phyloP scores from a whole-genome alignment of 2,329 filamentous ascomycete genomes.

The Fusarium lateritium region DNA sequence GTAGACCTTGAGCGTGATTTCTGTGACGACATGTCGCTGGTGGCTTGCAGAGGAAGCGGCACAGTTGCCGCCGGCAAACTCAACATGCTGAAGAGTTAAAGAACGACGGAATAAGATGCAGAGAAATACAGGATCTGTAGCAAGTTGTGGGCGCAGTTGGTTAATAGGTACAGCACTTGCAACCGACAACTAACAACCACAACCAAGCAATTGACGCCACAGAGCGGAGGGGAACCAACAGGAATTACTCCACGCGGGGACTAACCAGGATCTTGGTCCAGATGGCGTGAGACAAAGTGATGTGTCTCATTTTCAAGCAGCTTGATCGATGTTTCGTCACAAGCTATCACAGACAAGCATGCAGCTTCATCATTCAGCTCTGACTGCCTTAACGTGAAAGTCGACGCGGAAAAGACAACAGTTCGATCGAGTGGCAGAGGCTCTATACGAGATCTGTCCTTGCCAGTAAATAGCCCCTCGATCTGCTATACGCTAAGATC shows the following conservation, averaged over 20 bases:
- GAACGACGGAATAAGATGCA: not conserved
- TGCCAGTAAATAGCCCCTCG: no score
- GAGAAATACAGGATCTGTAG: not conserved
- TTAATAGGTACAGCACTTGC: not conserved
- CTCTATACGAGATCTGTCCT: not conserved
- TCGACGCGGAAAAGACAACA: no score
- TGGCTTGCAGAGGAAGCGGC: not conserved
- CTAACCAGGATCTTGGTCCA: not conserved
- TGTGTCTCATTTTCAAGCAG: slow-evolving; percentile 3
- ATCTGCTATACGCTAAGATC: no score
- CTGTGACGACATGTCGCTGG: slow-evolving; percentile 21
- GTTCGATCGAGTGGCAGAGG: not conserved
- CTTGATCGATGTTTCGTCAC: slow-evolving; percentile 3
- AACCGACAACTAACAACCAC: not conserved
- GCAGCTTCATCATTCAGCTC: not conserved
- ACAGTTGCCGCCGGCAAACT: not conserved
- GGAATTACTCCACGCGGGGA: not conserved
- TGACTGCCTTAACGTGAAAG: not conserved
- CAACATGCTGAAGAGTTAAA: not conserved
- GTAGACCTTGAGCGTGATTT: slow-evolving; percentile 7
- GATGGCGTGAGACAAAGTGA: not conserved
- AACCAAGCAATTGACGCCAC: no score
- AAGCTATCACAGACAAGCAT: not conserved
- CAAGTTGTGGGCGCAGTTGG: not conserved
- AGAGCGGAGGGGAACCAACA: no score